Base-by-base conservation (phyloP, 2,329 filamentous ascomycete genomes). In the Seiridium unicorne region DNA sequence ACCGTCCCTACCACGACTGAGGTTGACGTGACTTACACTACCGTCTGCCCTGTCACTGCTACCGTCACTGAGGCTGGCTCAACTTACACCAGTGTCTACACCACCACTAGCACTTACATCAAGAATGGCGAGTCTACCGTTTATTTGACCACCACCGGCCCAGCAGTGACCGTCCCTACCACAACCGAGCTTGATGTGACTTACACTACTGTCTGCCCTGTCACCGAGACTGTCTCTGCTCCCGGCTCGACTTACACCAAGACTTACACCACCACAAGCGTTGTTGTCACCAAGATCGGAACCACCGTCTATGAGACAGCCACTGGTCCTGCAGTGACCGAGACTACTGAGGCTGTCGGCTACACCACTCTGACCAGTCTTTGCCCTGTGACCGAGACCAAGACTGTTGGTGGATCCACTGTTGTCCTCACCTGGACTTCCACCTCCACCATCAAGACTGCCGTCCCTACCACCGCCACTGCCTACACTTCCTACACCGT, bases 381-480 rank as follows among this genome's bases (percentile, higher is more conserved):
- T 11, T 79, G 77, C 68, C 77, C 79, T 7, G 66, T 82, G 11
- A 82, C 79, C 1, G 72, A 78, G 65, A 77, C 77, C 51, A 76
- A 75, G 68, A 79, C 76, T 2, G 57, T 81, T 3, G 74, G 68
- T 34, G 81, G 81, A 35, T 66, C 72, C 44, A 75, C 74, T 3
- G 69, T 77, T 0, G 72, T 76, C 10, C 70, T 76, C 18, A 76
- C 75, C 31, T 77, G 73, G 72, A 77, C 73, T 5, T 76, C 74
- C 10, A 79, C 74, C 1, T 72, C 70, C 7, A 74, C 74, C 35
- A 67, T 76, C 35, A 65, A 69, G 18, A 73, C 66, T 8, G 65
- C 64, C 26, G 69, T 73, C 3, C 66, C 68, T 3, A 69, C 71
- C 44, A 74, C 73, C 32, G 61, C 67, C 47, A 68, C 66, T 6